A percentile compares a stretch with the other conserved stretches of the same genome.
phyloP scores from a whole-genome alignment of 2,329 filamentous ascomycete species.

The Chrysosporium keratinophilum region DNA sequence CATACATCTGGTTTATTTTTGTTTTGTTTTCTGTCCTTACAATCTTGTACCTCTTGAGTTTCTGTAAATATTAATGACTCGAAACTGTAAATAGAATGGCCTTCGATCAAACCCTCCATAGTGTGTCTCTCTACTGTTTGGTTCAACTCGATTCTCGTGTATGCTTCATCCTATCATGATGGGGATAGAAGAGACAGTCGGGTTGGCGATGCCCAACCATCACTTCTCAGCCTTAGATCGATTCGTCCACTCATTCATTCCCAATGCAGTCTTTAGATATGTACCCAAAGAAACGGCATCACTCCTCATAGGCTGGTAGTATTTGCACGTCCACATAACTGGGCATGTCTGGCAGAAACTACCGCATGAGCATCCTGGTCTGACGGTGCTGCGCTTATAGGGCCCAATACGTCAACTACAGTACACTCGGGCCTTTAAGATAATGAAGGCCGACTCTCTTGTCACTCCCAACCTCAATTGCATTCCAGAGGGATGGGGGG shows the following conservation, averaged over 20 bases:
- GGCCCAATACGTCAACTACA: constrained; percentile 3
- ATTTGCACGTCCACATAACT: background rate
- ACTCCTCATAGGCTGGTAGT: background rate
- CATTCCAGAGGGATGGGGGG: too few species aligned
- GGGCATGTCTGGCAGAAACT: background rate
- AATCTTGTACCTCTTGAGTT: too few species aligned
- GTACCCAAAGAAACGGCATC: constrained; percentile 3
- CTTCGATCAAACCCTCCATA: too few species aligned
- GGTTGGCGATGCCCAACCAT: background rate
- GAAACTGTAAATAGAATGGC: too few species aligned
- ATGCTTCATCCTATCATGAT: too few species aligned
- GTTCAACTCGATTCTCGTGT: too few species aligned
- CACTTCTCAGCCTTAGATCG: background rate
- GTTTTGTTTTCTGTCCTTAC: too few species aligned
- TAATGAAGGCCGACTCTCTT: background rate
- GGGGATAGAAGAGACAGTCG: too few species aligned
- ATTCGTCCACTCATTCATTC: background rate
- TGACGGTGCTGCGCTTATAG: constrained; percentile 8
- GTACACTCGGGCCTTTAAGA: constrained; percentile 8
- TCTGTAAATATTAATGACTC: too few species aligned
- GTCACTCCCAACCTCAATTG: constrained; percentile 2
- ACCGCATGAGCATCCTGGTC: constrained; percentile 8
- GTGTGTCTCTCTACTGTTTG: too few species aligned
- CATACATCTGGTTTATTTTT: too few species aligned
- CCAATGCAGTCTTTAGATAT: background rate